Percentiles rank a stretch among this genome's conserved stretches.
Conservation (phyloP, 306 rosid genomes). For the Begonia masoniana region DNA sequence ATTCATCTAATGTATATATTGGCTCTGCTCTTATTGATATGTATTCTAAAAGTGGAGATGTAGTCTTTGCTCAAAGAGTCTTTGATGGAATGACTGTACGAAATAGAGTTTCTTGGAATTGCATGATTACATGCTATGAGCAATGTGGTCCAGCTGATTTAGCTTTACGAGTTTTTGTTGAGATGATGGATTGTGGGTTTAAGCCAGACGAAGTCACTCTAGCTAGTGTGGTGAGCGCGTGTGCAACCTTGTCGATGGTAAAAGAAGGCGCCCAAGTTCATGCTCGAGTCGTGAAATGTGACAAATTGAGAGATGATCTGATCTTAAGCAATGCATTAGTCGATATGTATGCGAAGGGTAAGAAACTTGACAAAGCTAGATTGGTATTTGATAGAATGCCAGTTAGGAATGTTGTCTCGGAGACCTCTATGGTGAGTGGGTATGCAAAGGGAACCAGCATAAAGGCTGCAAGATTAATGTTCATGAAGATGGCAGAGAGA, state of each 20-base stretch:
- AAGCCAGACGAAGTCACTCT: constrained; percentile 11
- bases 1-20: constrained; percentile 10
- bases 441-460: constrained; percentile 9
- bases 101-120: constrained; percentile 10
- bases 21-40: constrained; percentile 12
- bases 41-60: constrained; percentile 13
- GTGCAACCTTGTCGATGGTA: constrained; percentile 6
- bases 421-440: constrained; percentile 13
- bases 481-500: constrained; percentile 8
- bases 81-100: constrained; percentile 8
- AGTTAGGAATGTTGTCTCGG: constrained; percentile 13
- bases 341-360: constrained; percentile 14
- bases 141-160: constrained; percentile 10
- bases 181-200: constrained; percentile 6
- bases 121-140: constrained; percentile 14
- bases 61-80: constrained; percentile 8
- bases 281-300: constrained; percentile 7
- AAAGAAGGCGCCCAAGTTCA: constrained; percentile 12
- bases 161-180: constrained; percentile 7
- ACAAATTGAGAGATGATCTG: constrained; percentile 12
- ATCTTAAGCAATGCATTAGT: constrained; percentile 9
- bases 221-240: constrained; percentile 10
- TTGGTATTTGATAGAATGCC: constrained; percentile 11
- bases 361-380: constrained; percentile 7
- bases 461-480: constrained; percentile 9